Conservation (phyloP, 2,329 filamentous ascomycete genomes). For the Sordariomycetes sp. region DNA sequence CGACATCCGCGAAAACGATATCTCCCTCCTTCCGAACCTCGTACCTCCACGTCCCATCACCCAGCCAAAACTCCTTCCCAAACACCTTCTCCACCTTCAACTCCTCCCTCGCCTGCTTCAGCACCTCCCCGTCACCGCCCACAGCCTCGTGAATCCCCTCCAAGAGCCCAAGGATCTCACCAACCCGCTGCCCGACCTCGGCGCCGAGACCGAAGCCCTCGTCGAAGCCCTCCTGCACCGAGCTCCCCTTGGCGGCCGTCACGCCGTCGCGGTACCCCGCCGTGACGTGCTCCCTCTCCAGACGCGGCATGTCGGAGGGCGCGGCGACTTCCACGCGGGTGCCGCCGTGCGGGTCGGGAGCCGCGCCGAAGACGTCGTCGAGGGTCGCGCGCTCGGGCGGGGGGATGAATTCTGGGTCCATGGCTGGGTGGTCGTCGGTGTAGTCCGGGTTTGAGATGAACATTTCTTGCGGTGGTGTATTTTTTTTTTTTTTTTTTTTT, state of each 20-base stretch:
- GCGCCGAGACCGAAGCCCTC: slow-evolving; percentile 80
- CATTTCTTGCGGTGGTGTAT: background rate
- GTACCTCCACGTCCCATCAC: slow-evolving; percentile 61
- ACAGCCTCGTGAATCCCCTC: slow-evolving; percentile 47
- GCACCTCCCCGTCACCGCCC: background rate
- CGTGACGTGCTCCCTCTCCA: slow-evolving; percentile 66
- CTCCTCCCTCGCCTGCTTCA: slow-evolving; percentile 37
- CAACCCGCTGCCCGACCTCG: slow-evolving; percentile 60
- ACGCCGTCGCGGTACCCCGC: slow-evolving; percentile 88
- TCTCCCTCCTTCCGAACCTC: slow-evolving; percentile 28
- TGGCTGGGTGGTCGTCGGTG: background rate
- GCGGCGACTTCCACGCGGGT: slow-evolving; percentile 14
- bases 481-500: no score
- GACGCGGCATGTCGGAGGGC: slow-evolving; percentile 54
- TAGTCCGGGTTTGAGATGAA: background rate
- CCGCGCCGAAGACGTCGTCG: slow-evolving; percentile 7
- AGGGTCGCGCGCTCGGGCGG: background rate
- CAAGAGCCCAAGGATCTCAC: slow-evolving; percentile 62
- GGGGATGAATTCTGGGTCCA: slow-evolving; percentile 1
- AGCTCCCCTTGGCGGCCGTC: slow-evolving; percentile 56
- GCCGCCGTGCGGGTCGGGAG: background rate
- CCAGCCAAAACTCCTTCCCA: slow-evolving; percentile 49
- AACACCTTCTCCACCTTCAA: slow-evolving; percentile 52
- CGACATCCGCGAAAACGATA: slow-evolving; percentile 47
- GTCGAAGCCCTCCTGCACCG: slow-evolving; percentile 81